Percentiles rank a stretch among this genome's conserved stretches.
phyloP scores from a whole-genome alignment of 1,284 basidiomycete genomes.

The Trametes pubescens region DNA sequence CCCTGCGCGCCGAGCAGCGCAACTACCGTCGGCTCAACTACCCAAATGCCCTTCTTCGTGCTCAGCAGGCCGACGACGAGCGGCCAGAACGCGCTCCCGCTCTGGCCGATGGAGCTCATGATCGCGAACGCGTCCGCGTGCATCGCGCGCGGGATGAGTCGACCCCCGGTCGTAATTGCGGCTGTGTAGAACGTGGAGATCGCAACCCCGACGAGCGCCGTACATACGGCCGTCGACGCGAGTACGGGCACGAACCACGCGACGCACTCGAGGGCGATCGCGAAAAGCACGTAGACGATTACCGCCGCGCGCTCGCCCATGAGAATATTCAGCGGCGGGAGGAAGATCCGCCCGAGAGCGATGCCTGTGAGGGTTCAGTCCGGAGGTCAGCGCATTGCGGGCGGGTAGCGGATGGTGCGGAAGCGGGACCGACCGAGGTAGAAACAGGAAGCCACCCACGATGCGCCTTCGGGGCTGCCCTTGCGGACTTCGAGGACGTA shows the following conservation, averaged over 20 bases:
- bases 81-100: conserved; percentile 46
- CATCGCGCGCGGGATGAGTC: conserved; percentile 43
- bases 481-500: conserved; percentile 43
- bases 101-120: conserved; percentile 45
- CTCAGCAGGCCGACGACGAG: conserved; percentile 46
- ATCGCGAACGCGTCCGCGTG: conserved; percentile 45
- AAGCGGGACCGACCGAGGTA: conserved; percentile 38
- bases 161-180: conserved; percentile 41
- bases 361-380: conserved; percentile 34
- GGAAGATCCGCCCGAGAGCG: conserved; percentile 43
- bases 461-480: conserved; percentile 42
- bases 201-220: conserved; percentile 45
- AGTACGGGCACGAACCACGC: conserved; percentile 44
- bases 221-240: conserved; percentile 44
- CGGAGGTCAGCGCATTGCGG: neutral
- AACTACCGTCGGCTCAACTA: conserved; percentile 42
- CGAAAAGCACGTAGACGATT: conserved; percentile 42
- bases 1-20: conserved; percentile 41
- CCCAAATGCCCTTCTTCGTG: conserved; percentile 46
- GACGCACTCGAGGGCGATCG: conserved; percentile 42
- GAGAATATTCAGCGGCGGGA: conserved; percentile 42
- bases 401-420: neutral
- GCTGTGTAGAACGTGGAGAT: conserved; percentile 47
- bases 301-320: conserved; percentile 45
- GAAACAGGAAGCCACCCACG: conserved; percentile 45